phyloP scores from a whole-genome alignment of 495 filamentous ascomycete genomes.

The Aspergillus nidulans region DNA sequence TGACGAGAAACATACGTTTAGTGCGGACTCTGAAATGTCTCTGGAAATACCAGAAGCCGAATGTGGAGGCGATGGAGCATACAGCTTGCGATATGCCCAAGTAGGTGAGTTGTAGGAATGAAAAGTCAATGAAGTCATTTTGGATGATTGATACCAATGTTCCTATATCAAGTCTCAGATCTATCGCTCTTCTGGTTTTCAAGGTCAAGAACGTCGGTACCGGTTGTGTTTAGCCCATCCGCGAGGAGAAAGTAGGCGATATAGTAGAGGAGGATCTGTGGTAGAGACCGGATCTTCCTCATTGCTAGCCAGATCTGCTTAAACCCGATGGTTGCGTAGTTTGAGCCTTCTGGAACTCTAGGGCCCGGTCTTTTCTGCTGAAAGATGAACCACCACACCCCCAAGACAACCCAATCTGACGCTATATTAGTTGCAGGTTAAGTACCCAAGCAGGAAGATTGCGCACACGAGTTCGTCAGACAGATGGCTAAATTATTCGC shows the following conservation, averaged over 20 bases:
- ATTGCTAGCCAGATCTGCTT: slow-evolving; percentile 45
- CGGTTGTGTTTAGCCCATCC: slow-evolving; percentile 48
- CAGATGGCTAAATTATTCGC: slow-evolving; percentile 45
- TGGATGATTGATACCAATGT: slow-evolving; percentile 46
- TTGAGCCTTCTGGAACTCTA: slow-evolving; percentile 41
- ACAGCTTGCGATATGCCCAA: slow-evolving; percentile 43
- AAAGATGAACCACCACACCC: slow-evolving; percentile 50
- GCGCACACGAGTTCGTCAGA: slow-evolving; percentile 42
- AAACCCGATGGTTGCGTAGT: slow-evolving; percentile 42
- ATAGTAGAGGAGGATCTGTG: slow-evolving; percentile 45
- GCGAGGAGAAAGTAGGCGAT: slow-evolving; percentile 46
- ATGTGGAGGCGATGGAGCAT: slow-evolving; percentile 41
- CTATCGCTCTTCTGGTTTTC: not conserved
- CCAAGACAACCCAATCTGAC: slow-evolving; percentile 43
- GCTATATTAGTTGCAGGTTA: not conserved
- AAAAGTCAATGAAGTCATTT: slow-evolving; percentile 43
- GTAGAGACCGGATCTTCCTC: slow-evolving; percentile 36
- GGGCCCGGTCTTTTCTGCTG: slow-evolving; percentile 46
- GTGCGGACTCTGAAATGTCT: slow-evolving; percentile 44
- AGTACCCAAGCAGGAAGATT: not conserved
- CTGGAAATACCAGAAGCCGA: slow-evolving; percentile 51
- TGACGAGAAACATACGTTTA: slow-evolving; percentile 47
- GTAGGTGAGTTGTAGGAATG: slow-evolving; percentile 47
- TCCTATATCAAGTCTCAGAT: slow-evolving; percentile 16
- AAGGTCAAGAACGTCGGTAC: slow-evolving; percentile 13